Percentiles rank a stretch among this genome's conserved stretches.
phyloP scores from a whole-genome alignment of 495 filamentous ascomycete species.

The Achaetomiella virescens region DNA sequence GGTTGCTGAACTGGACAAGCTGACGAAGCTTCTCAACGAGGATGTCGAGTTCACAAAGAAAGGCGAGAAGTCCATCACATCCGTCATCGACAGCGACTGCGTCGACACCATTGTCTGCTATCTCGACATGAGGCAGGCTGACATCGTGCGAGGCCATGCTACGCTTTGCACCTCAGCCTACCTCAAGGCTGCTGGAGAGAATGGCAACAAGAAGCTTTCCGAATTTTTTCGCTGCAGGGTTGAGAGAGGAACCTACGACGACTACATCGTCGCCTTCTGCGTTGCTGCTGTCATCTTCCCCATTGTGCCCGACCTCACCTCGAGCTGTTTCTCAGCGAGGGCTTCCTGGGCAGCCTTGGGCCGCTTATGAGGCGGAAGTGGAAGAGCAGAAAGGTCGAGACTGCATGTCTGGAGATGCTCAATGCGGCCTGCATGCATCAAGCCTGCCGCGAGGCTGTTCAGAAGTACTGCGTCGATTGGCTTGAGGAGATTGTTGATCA shows the following conservation, averaged over 20 bases:
- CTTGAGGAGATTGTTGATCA: constrained; percentile 70
- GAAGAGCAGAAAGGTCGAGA: constrained; percentile 73
- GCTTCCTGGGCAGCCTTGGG: constrained; percentile 64
- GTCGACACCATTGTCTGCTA: constrained; percentile 74
- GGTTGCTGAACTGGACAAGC: constrained; percentile 38
- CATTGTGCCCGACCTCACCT: constrained; percentile 61
- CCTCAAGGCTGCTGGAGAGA: constrained; percentile 64
- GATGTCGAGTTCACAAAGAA: constrained; percentile 34
- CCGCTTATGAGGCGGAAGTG: constrained; percentile 65
- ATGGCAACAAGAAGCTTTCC: constrained; percentile 58
- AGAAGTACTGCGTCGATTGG: constrained; percentile 75
- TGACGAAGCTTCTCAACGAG: constrained; percentile 47
- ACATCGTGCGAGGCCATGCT: constrained; percentile 64
- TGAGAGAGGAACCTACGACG: constrained; percentile 47
- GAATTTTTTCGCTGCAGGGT: constrained; percentile 55
- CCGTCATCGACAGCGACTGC: constrained; percentile 66
- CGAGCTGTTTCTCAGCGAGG: constrained; percentile 77
- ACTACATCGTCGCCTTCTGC: constrained; percentile 73
- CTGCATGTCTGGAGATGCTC: constrained; percentile 76
- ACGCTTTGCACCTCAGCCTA: constrained; percentile 72
- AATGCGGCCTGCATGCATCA: constrained; percentile 83
- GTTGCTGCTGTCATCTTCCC: constrained; percentile 83
- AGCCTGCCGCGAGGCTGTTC: constrained; percentile 69
- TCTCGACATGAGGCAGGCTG: constrained; percentile 67
- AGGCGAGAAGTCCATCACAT: constrained; percentile 46